phyloP scores from a whole-genome alignment of 129 eudicot species.

The Oenanthe sinensis region DNA sequence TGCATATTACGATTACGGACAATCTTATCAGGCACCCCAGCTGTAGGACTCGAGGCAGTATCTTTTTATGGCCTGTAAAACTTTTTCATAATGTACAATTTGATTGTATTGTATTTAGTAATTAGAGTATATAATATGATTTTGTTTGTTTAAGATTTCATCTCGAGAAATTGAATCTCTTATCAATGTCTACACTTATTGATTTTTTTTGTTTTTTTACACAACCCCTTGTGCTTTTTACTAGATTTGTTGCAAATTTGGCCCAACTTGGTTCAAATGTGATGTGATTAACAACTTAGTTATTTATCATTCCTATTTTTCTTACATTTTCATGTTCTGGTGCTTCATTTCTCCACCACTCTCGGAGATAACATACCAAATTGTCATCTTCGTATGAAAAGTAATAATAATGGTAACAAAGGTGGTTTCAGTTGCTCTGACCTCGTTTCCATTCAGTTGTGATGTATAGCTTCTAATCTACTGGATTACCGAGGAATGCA shows the following conservation, averaged over 20 bases:
- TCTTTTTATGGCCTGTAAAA: neutral
- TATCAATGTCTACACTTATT: neutral
- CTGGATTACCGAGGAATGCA: no score
- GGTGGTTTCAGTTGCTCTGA: neutral
- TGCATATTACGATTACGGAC: slow-evolving; percentile 5
- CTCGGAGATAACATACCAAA: neutral
- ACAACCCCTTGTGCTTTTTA: no score
- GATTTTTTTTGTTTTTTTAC: neutral
- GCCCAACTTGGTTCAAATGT: no score
- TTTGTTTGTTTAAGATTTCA: neutral
- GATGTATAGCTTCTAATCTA: no score
- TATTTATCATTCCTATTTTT: no score
- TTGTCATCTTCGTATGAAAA: no score
- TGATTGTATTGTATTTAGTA: neutral
- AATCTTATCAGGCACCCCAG: slow-evolving; percentile 11
- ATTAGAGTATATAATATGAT: neutral
- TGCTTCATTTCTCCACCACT: no score
- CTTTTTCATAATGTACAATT: neutral
- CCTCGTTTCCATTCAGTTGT: no score
- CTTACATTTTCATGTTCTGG: no score
- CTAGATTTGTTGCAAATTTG: neutral
- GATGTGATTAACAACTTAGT: neutral
- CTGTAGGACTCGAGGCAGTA: neutral
- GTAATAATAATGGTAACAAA: no score
- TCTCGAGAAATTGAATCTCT: neutral